Conservation (phyloP, 1,284 basidiomycete species). For the Marasmius sp. region DNA sequence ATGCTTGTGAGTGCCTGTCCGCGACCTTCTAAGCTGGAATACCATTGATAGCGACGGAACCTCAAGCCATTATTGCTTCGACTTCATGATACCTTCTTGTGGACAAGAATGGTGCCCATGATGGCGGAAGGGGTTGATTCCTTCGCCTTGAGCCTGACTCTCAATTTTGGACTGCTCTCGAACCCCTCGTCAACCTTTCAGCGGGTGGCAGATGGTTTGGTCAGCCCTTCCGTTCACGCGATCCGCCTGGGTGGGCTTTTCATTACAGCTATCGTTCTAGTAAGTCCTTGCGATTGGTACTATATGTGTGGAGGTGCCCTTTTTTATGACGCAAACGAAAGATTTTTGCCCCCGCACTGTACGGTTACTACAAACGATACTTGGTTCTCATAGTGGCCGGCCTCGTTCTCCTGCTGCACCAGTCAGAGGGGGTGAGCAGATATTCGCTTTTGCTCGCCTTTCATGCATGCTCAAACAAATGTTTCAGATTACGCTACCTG, state of each 20-base stretch:
- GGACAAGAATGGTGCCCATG: neutral
- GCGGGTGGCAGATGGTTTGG: no score
- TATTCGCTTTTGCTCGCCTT: neutral
- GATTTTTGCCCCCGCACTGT: neutral
- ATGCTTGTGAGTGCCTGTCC: neutral
- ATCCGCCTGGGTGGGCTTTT: no score
- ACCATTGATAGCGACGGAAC: neutral
- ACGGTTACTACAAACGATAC: neutral
- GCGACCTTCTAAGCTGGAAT: neutral
- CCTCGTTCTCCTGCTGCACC: neutral
- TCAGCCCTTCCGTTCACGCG: no score
- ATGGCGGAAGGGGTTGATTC: neutral
- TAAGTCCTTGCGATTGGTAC: neutral
- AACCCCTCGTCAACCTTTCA: neutral
- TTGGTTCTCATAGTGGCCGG: neutral
- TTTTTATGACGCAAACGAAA: neutral
- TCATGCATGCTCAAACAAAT: neutral
- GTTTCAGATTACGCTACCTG: neutral
- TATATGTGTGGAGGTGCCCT: neutral
- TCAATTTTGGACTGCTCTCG: neutral
- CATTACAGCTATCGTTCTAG: neutral
- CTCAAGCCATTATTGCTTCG: neutral
- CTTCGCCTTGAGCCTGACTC: neutral
- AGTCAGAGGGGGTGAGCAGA: neutral
- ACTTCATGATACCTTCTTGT: neutral